Conservation (phyloP, 768 basidiomycete genomes). For the Termitomyces heimii region DNA sequence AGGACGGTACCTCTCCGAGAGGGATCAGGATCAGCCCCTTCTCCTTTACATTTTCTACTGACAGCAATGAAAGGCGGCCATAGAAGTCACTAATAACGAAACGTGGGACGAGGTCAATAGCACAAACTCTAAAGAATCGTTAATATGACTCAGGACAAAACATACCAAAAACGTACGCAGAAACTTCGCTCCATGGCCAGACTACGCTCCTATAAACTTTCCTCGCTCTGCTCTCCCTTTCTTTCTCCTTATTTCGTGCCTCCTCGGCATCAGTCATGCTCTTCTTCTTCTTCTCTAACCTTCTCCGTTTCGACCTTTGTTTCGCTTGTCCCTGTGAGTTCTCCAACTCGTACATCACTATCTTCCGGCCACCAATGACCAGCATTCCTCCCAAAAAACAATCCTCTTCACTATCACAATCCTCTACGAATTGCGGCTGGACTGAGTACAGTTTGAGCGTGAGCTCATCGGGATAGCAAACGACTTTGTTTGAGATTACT, state of each 20-base stretch:
- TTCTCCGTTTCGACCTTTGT: slow-evolving; percentile 48
- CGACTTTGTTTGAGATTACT: slow-evolving; percentile 40
- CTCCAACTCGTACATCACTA: slow-evolving; percentile 57
- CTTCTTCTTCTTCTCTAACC: slow-evolving; percentile 45
- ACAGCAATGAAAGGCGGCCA: slow-evolving; percentile 67
- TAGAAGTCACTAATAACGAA: slow-evolving; percentile 66
- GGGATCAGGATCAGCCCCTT: slow-evolving; percentile 49
- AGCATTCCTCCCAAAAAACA: slow-evolving; percentile 61
- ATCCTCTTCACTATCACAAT: slow-evolving; percentile 24
- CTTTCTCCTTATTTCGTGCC: slow-evolving; percentile 53
- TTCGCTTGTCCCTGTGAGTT: slow-evolving; percentile 41
- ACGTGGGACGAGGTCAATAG: slow-evolving; percentile 38
- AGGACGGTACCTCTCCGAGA: slow-evolving; percentile 60
- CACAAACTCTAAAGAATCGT: slow-evolving; percentile 33
- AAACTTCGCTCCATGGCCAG: slow-evolving; percentile 75
- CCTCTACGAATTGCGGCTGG: slow-evolving; percentile 23
- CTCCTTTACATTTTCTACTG: slow-evolving; percentile 37
- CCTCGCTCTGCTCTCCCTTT: slow-evolving; percentile 44
- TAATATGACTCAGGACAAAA: neutral
- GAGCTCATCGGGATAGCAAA: slow-evolving; percentile 36
- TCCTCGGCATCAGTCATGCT: slow-evolving; percentile 35
- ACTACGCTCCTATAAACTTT: slow-evolving; percentile 52
- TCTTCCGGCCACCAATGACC: slow-evolving; percentile 60
- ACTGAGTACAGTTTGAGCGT: slow-evolving; percentile 36
- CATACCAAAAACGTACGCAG: slow-evolving; percentile 40